Evolutionary conservation across 441 rosid species (phyloP), one percentile per base, ranked within the genome.

Genomic region (Aleurites moluccanus): DNA sequence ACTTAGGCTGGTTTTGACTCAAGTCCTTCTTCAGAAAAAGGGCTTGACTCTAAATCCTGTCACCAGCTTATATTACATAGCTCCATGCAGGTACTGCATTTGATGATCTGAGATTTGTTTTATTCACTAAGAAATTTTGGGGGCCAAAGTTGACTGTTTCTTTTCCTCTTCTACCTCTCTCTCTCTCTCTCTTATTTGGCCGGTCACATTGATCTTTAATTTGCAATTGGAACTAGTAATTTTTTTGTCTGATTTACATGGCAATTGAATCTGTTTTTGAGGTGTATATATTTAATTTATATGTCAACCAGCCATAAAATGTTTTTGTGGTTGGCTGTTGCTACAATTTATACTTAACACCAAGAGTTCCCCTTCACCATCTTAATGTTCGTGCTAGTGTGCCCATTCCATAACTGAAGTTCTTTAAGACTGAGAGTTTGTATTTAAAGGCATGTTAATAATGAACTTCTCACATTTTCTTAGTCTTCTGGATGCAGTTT

Each of bases 21-120:
- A 96, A 88, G 98, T 96, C 87, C 98, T 96, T 75, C 88, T 96
- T 75, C 98, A 96, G 83, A 96, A 96, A 88, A 96, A 94, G 89
- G 99, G 98, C 77, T 85, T 94, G 91, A 83, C 97, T 69, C 83
- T 96, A 81, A 96, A 96, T 85, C 99, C 99, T 14, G 85, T 96
- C 64, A 96, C 93, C 85, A 96, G 99, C 90, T 91, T 96, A 78
- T 96, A 96, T 85, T 96, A 94, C 87, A 96, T 96, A 56, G 99
- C 99, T 78, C 99, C 99, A 1, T 96, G 99, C 99, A 96, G 99
- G 99, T 93, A 90, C 57, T 64, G 47, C 44, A 20, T 45, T 78
- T 38, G 28, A 38, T 56, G 55, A 60, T 60, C 56, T 60, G 67
- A 38, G 7, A 23, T 21, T 28, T 50, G 21, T 69, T 63, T 2